A percentile compares a stretch with the other conserved stretches of the same genome.
phyloP scores from a whole-genome alignment of 176 grass and related monocot species.

The Oryza nivara region DNA sequence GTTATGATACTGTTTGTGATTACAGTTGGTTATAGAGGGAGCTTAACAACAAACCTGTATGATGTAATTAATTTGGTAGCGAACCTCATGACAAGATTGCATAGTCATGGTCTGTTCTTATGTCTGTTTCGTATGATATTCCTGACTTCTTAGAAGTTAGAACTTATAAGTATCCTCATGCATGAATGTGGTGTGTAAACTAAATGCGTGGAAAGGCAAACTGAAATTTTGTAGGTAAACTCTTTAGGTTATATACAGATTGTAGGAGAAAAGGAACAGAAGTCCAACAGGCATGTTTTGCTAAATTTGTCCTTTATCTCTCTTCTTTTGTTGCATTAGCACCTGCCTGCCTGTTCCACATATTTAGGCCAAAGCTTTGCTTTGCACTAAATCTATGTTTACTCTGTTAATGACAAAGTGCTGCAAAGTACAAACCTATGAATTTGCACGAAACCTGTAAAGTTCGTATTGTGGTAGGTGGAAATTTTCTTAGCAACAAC shows the following conservation, averaged over 20 bases:
- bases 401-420: neutral
- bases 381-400: neutral
- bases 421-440: neutral
- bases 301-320: neutral
- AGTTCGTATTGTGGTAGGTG: too few species aligned
- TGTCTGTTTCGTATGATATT: too few species aligned
- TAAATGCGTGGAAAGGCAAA: neutral
- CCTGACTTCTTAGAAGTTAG: neutral
- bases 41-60: neutral
- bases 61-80: neutral
- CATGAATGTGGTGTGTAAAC: neutral
- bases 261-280: neutral
- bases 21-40: neutral
- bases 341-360: constrained; percentile 4
- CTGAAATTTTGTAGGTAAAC: neutral
- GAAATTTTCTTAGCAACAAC: too few species aligned
- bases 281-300: neutral
- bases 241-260: neutral
- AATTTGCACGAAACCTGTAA: neutral
- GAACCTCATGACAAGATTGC: neutral
- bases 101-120: neutral
- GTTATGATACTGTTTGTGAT: neutral
- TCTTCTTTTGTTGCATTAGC: neutral
- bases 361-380: neutral
- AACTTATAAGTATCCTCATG: neutral